Evolutionary conservation across 2,329 filamentous ascomycete genomes (phyloP).

Genomic region (Metarhizium album): DNA sequence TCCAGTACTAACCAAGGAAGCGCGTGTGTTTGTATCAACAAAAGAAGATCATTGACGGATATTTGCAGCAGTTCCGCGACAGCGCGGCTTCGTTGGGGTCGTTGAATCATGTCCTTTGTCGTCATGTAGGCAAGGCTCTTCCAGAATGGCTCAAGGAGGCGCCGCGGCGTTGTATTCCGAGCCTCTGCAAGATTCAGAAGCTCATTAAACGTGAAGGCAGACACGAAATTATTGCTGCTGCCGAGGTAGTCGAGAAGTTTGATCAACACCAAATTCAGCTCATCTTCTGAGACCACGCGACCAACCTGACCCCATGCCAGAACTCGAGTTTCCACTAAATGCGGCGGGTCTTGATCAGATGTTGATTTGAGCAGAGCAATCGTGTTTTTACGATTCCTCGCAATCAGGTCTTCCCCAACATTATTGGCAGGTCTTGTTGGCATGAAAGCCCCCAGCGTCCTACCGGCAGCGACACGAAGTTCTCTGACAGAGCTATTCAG

Average conservation of each 20-base stretch:
- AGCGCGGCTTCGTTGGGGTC: constrained; percentile 71
- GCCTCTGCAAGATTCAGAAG: constrained; percentile 61
- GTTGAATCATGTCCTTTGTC: constrained; percentile 67
- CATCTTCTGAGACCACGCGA: constrained; percentile 63
- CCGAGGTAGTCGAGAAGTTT: constrained; percentile 81
- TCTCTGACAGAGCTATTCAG: constrained; percentile 78
- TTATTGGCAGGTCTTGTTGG: constrained; percentile 14
- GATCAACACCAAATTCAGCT: constrained; percentile 76
- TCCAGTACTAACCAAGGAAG: constrained; percentile 78
- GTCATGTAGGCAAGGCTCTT: constrained; percentile 70
- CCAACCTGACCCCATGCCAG: constrained; percentile 80
- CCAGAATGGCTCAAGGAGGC: constrained; percentile 82
- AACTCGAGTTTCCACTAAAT: constrained; percentile 73
- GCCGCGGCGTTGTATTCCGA: constrained; percentile 49
- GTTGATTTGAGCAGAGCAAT: constrained; percentile 62
- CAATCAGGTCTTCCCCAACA: constrained; percentile 13
- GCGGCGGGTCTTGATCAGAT: constrained; percentile 53
- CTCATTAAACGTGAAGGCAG: constrained; percentile 74
- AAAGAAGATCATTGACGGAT: constrained; percentile 61
- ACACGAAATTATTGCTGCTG: constrained; percentile 68
- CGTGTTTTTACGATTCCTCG: constrained; percentile 49
- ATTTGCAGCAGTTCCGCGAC: constrained; percentile 74
- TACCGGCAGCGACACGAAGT: constrained; percentile 68
- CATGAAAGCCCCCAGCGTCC: constrained; percentile 57
- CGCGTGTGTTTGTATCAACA: constrained; percentile 68